Percentiles rank a stretch among this genome's conserved stretches.
These are phyloP conservation scores for Sugiyamaella pinicola DNA, from an alignment of 1,139 yeast species.

Conservation along the genomic window DNA sequence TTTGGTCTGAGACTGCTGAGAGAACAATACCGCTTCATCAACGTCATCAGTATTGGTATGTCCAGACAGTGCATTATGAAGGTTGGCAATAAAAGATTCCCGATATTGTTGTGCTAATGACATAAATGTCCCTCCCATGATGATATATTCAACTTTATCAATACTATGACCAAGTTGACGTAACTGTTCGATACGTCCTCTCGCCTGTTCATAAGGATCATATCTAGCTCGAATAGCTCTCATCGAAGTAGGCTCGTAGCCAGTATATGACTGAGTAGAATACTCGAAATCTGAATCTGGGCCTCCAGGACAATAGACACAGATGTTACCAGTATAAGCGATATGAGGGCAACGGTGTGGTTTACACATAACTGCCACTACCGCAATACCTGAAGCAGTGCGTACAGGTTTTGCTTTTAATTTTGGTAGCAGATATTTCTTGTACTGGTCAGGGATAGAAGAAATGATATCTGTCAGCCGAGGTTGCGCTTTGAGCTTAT, in stretches of 20 bases:
- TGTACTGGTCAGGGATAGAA: conserved; percentile 94
- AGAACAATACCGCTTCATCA: conserved; percentile 86
- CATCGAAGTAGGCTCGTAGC: conserved; percentile 99
- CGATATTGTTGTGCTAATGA: conserved; percentile 86
- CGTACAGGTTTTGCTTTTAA: conserved; percentile 97
- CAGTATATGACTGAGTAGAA: conserved; percentile 96
- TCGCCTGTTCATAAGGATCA: conserved; percentile 97
- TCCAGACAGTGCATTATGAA: conserved; percentile 95
- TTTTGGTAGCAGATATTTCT: conserved; percentile 87
- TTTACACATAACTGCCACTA: conserved; percentile 98
- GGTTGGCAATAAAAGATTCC: conserved; percentile 81
- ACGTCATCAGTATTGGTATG: conserved; percentile 75
- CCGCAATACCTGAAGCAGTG: conserved; percentile 97
- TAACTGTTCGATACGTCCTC: conserved; percentile 95
- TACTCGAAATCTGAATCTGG: conserved; percentile 98
- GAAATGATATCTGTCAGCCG: conserved; percentile 91
- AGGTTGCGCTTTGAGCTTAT: conserved; percentile 90
- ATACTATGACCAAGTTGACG: conserved; percentile 94
- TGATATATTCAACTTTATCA: conserved; percentile 94
- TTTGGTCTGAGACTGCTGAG: conserved; percentile 93
- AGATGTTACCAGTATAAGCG: conserved; percentile 97
- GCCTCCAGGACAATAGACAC: conserved; percentile 99
- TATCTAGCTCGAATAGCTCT: conserved; percentile 96
- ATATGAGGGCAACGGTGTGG: conserved; percentile 99
- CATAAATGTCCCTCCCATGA: conserved; percentile 99